Conservation (phyloP, 352 stramenopile genomes). For the Detonula confervacea region DNA sequence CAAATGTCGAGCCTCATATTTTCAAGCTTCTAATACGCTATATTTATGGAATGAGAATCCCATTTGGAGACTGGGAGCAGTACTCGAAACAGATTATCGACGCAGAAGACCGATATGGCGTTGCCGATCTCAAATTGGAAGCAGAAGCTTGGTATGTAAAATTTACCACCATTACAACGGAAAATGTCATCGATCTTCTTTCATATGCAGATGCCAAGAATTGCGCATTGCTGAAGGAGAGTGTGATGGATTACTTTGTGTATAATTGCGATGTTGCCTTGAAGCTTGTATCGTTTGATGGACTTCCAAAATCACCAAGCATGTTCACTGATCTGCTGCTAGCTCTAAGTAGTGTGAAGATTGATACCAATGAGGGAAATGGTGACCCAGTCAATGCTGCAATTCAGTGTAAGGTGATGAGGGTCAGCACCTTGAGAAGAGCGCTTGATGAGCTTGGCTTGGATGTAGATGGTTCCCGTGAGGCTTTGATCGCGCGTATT, state of each 20-base stretch:
- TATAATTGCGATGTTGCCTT: not conserved
- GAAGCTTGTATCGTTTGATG: not conserved
- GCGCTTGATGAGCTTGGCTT: conserved; percentile 11
- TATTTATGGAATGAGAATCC: conserved; percentile 22
- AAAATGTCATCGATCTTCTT: not conserved
- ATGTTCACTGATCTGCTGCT: not conserved
- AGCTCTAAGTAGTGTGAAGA: not conserved
- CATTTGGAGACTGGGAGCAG: not conserved
- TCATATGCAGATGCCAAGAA: conserved; percentile 8
- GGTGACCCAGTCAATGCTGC: not conserved
- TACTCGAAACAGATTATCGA: conserved; percentile 29
- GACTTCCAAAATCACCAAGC: not conserved
- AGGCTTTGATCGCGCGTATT: conserved; percentile 43
- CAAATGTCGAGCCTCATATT: not conserved
- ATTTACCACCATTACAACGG: not conserved
- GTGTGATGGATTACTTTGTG: not conserved
- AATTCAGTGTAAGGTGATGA: not conserved
- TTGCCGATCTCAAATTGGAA: conserved; percentile 2
- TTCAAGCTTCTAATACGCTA: conserved; percentile 18
- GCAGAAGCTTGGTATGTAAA: not conserved
- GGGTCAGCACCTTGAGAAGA: not conserved
- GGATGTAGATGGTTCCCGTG: conserved; percentile 15
- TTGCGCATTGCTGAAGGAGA: conserved; percentile 12
- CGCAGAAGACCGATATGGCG: conserved; percentile 8
- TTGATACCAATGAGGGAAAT: not conserved